phyloP scores from a whole-genome alignment of 2,329 filamentous ascomycete species.

The Fusarium guadeloupense region DNA sequence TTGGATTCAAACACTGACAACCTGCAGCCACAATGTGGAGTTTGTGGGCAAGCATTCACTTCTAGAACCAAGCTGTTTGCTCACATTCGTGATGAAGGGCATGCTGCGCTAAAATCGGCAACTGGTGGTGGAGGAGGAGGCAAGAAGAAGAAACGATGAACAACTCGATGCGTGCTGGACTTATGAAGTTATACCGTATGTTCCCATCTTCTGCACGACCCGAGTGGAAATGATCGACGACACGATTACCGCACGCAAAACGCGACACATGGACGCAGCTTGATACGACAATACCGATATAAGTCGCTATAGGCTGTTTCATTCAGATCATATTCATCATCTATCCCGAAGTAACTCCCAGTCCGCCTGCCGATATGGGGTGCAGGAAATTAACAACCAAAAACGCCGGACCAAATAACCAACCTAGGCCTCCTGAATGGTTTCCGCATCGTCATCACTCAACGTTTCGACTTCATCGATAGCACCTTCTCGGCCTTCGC shows the following conservation, averaged over 20 bases:
- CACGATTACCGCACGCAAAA: background rate
- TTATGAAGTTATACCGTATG: background rate
- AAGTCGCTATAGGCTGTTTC: background rate
- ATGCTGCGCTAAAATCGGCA: slow-evolving; percentile 62
- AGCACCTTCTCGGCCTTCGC: slow-evolving; percentile 72
- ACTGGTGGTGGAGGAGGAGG: slow-evolving; percentile 28
- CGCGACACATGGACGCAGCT: background rate
- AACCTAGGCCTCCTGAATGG: slow-evolving; percentile 45
- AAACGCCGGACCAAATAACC: slow-evolving; percentile 22
- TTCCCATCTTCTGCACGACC: background rate
- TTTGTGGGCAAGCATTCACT: slow-evolving; percentile 58
- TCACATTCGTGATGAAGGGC: slow-evolving; percentile 72
- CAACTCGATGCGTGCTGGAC: background rate
- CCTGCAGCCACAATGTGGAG: slow-evolving; percentile 53
- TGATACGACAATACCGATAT: background rate
- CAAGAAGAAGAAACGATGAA: slow-evolving; percentile 52
- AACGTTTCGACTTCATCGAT: slow-evolving; percentile 91
- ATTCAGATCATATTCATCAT: slow-evolving; percentile 32
- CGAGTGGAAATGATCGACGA: background rate
- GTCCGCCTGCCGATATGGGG: background rate
- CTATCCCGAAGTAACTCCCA: slow-evolving; percentile 37
- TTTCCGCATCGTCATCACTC: slow-evolving; percentile 74
- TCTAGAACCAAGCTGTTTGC: slow-evolving; percentile 77
- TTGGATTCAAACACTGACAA: slow-evolving; percentile 1
- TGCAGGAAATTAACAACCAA: slow-evolving; percentile 23